Evolutionary conservation across 2,329 filamentous ascomycete genomes (phyloP).

Genomic region (Achaetomium macrosporum): DNA sequence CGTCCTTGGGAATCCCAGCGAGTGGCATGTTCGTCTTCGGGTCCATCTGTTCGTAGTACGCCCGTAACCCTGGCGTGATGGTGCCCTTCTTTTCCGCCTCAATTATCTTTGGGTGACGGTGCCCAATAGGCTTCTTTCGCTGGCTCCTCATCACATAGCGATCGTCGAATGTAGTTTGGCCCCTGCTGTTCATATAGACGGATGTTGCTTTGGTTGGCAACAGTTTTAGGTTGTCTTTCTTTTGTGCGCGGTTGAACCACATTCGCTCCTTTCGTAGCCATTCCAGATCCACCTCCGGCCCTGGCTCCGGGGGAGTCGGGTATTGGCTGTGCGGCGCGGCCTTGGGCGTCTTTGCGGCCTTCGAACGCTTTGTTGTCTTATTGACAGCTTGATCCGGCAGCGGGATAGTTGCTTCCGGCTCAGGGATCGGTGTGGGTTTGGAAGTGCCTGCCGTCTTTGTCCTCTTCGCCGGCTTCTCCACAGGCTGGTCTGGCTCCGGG

Average conservation of each 20-base stretch:
- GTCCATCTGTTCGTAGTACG: constrained; percentile 9
- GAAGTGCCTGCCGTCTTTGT: no score
- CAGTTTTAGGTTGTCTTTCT: neutral
- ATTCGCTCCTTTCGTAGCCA: neutral
- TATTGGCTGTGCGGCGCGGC: no score
- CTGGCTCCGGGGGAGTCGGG: neutral
- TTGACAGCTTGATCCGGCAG: no score
- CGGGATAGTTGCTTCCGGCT: no score
- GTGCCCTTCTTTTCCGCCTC: constrained; percentile 2
- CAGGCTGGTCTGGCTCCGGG: no score
- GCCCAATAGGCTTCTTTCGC: neutral
- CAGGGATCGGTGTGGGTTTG: no score
- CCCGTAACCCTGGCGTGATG: neutral
- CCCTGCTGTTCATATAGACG: neutral
- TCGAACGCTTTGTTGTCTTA: no score
- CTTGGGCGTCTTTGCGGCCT: no score
- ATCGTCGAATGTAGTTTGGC: constrained; percentile 3
- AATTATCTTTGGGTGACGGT: constrained; percentile 14
- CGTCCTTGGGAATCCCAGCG: constrained; percentile 13
- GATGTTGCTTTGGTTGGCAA: neutral
- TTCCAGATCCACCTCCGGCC: no score
- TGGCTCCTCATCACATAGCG: neutral
- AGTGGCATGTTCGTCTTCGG: constrained; percentile 19
- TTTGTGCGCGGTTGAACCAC: neutral
- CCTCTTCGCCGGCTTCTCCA: no score